Evolutionary conservation across 306 rosid genomes (phyloP), one percentile per base, ranked within the genome.

Genomic region (Trichosanthes cucumerina): DNA sequence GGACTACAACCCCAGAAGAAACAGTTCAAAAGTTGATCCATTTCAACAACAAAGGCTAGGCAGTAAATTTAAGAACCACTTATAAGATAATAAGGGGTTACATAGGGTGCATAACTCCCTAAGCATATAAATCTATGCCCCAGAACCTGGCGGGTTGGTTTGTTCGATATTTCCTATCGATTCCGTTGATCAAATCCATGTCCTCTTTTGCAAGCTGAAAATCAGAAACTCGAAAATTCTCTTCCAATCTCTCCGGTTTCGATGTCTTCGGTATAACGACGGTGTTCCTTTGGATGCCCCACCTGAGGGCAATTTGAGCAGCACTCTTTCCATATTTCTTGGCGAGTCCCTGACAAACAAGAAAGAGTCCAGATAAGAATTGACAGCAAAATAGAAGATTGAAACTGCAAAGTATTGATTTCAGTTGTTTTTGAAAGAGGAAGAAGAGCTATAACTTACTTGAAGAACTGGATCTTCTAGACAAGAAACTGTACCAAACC

Each of bases 261-360:
- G 97, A 92, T 9, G 96, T 66, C 89, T 92, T 95, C 0, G 97
- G 98, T 83, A 95, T 92, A 82, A 92, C 91, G 47, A 80, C 88
- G 0, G 90, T 91, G 81, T 90, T 85, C 73, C 96, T 85, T 79
- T 89, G 92, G 76, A 95, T 85, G 34, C 96, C 96, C 97, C 97
- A 89, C 46, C 90, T 90, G 79, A 92, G 92, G 69, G 86, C 86
- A 81, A 94, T 81, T 84, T 94, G 96, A 16, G 97, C 97, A 4
- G 74, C 79, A 53, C 85, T 88, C 84, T 75, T 90, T 75, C 86
- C 86, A 89, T 92, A 86, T 43, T 94, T 94, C 80, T 86, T 87
- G 80, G 92, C 93, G 44, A 94, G 87, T 77, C 53, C 88, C 97
- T 94, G 33, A 28, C 33, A 2, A 85, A 49, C 53, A 79, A 3